Base-by-base conservation (phyloP, 192 early-diverging fungal species). In the Dimargaris cristalligena region DNA sequence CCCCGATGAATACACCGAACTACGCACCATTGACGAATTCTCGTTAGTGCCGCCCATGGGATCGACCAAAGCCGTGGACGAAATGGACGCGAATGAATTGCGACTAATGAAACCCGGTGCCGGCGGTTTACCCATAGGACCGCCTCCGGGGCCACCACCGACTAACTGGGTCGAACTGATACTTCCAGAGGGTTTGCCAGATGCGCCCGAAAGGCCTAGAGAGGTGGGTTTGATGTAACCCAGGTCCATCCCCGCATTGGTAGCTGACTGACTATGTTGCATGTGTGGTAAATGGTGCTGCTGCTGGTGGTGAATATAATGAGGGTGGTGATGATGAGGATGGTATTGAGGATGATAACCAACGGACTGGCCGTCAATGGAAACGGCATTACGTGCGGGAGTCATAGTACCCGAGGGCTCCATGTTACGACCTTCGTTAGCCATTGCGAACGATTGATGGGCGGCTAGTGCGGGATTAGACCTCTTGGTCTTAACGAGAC, bases 211-310 rank as follows among this genome's bases (percentile, higher is more conserved):
- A n/a, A 52, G 22, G 13, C 50, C 50, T 30, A 52, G 50, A 8
- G 50, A 52, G 1, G 50, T 52, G 14, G 50, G 50, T 52, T 52
- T 52, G 4, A 52, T 52, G 23, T 23, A 52, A 26, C 50, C 50
- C 50, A 52, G 28, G 28, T 52, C 50, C n/a, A n/a, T n/a, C n/a
- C n/a, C n/a, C n/a, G n/a, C n/a, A n/a, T n/a, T n/a, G n/a, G n/a
- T n/a, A n/a, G n/a, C n/a, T n/a, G n/a, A n/a, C n/a, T n/a, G n/a
- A n/a, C n/a, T n/a, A n/a, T 47, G 46, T 18, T 47, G 46, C n/a
- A 25, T 47, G 25, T 47, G 46, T 47, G 46, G 6, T 22, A 47
- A 6, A 22, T 25, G 46, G 46, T 47, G 25, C n/a, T 47, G 6
- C 46, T 47, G 46, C n/a, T n/a, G n/a, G n/a, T n/a, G n/a, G n/a